These are phyloP conservation scores for Lodderomyces elongisporus DNA, from an alignment of 1,139 yeast genomes.

Conservation along the genomic window DNA sequence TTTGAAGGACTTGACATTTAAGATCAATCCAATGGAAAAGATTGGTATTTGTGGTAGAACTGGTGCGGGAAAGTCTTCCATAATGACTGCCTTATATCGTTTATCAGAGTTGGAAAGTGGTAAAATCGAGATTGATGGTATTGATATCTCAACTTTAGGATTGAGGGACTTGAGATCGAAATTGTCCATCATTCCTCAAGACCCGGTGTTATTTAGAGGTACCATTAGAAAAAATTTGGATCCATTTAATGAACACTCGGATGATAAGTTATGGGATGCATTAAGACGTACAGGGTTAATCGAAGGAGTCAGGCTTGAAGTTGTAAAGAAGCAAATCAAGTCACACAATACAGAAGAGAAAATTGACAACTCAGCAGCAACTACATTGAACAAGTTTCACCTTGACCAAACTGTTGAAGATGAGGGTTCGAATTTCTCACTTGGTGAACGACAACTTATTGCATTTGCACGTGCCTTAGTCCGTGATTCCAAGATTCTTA, in stretches of 20 bases:
- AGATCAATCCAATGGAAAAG: constrained; percentile 52
- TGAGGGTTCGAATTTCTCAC: constrained; percentile 36
- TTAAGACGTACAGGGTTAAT: constrained; percentile 31
- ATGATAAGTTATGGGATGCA: constrained; percentile 31
- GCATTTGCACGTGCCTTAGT: constrained; percentile 41
- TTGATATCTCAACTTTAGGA: constrained; percentile 64
- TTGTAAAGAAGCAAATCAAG: constrained; percentile 14
- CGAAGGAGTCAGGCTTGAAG: constrained; percentile 19
- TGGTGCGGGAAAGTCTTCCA: constrained; percentile 75
- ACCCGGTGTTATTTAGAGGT: constrained; percentile 84
- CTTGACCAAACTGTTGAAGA: constrained; percentile 35
- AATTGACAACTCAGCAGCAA: constrained; percentile 8
- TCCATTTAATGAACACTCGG: constrained; percentile 42
- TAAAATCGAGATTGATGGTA: constrained; percentile 49
- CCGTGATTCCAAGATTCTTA: constrained; percentile 32
- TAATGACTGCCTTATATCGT: constrained; percentile 62
- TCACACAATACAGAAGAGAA: constrained; percentile 6
- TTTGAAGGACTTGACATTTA: constrained; percentile 48
- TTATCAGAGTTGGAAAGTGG: constrained; percentile 54
- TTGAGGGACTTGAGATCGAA: constrained; percentile 68
- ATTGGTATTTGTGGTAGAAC: constrained; percentile 78
- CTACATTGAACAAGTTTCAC: constrained; percentile 34
- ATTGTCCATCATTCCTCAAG: constrained; percentile 88
- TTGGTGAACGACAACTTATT: constrained; percentile 39
- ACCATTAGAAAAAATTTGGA: constrained; percentile 77